Evolutionary conservation across 768 basidiomycete species (phyloP).

Genomic region (Neoboletus brunneissimus): DNA sequence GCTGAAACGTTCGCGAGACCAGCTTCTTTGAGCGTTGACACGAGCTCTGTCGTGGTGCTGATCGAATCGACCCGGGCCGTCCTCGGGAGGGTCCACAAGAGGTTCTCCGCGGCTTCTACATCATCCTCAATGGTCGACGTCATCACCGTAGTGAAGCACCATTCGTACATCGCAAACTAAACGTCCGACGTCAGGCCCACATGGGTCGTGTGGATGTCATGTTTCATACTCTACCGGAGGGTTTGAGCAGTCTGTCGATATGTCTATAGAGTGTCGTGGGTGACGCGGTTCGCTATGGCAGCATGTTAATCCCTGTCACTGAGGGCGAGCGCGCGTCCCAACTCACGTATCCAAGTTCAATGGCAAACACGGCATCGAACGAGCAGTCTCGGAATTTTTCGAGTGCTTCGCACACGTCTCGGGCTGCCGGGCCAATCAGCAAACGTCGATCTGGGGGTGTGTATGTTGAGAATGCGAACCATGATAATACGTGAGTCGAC

Average conservation of each 20-base stretch:
- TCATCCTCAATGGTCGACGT: not conserved
- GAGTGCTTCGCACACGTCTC: conserved; percentile 3
- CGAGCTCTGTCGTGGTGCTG: not conserved
- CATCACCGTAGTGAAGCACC: conserved; percentile 4
- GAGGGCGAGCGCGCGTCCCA: too few species aligned
- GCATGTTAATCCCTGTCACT: not conserved
- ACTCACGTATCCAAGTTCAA: conserved; percentile 8
- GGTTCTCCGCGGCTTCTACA: not conserved
- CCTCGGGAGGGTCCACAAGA: conserved; percentile 1
- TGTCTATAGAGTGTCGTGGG: not conserved
- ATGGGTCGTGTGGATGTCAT: not conserved
- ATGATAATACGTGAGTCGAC: conserved; percentile 1
- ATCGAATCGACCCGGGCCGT: not conserved
- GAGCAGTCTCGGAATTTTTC: not conserved
- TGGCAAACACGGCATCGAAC: conserved; percentile 7
- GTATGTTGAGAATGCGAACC: not conserved
- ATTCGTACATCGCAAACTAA: conserved; percentile 6
- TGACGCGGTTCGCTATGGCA: not conserved
- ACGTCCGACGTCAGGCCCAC: not conserved
- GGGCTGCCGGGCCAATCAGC: not conserved
- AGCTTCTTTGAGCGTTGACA: not conserved
- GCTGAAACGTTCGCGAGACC: not conserved
- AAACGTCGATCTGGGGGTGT: not conserved
- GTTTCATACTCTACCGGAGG: conserved; percentile 2
- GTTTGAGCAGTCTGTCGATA: conserved; percentile 5